Conservation (phyloP, 345 rosid species). For the Murraya paniculata region DNA sequence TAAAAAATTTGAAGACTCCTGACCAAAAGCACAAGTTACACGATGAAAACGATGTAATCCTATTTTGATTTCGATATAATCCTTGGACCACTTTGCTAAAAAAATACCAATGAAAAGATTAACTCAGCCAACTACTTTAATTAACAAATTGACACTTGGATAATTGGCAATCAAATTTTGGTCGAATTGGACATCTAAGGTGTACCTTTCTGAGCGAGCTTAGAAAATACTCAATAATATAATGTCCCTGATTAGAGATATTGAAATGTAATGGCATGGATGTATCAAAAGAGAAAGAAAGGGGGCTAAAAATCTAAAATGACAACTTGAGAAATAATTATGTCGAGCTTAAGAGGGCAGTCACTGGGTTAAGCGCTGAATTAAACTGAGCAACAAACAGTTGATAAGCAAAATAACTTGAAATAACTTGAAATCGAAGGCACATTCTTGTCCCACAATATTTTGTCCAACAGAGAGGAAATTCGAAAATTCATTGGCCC, state of each 20-base stretch:
- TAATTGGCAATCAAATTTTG: background rate
- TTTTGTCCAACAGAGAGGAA: background rate
- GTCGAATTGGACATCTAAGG: background rate
- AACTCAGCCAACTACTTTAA: background rate
- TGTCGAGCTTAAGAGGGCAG: background rate
- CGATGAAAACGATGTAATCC: background rate
- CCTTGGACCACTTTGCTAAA: background rate
- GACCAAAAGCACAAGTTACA: background rate
- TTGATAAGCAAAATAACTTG: background rate
- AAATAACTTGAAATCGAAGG: background rate
- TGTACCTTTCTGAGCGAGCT: constrained; percentile 1
- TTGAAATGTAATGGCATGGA: background rate
- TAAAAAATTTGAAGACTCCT: background rate
- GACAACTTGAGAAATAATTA: background rate
- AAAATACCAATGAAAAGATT: background rate
- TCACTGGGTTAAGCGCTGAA: background rate
- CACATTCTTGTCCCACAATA: background rate
- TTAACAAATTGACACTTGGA: background rate
- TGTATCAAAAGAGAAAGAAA: background rate
- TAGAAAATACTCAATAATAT: constrained; percentile 1
- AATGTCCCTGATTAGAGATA: background rate
- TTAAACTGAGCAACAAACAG: background rate
- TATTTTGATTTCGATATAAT: background rate
- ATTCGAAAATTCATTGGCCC: background rate
- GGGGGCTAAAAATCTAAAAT: background rate